Evolutionary conservation across 306 rosid species (phyloP).

Genomic region (Cucurbita ficifolia): DNA sequence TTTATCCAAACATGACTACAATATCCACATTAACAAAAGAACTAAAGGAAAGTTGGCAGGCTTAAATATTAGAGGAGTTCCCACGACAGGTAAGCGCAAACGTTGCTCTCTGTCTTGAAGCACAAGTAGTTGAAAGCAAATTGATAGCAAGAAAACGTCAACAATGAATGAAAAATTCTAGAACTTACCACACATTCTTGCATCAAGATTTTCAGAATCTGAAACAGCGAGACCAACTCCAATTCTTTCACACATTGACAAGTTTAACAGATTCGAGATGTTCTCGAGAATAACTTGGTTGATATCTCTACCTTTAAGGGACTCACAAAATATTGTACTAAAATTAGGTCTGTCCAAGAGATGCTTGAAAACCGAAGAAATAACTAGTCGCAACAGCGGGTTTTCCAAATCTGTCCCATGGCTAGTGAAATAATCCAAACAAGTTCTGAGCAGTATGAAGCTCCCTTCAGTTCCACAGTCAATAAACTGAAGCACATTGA

Average conservation of each 20-base stretch:
- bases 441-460: slow-evolving; percentile 66
- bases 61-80: not conserved
- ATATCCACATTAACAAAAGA: not conserved
- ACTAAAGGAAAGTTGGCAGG: not conserved
- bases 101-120: not conserved
- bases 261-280: slow-evolving; percentile 41
- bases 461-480: slow-evolving; percentile 72
- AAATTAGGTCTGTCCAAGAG: slow-evolving; percentile 74
- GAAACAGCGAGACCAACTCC: slow-evolving; percentile 72
- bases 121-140: not conserved
- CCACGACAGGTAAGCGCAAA: not conserved
- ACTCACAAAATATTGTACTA: slow-evolving; percentile 64
- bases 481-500: slow-evolving; percentile 36
- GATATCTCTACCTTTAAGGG: slow-evolving; percentile 49
- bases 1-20: not conserved
- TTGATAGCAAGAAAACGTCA: not conserved
- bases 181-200: slow-evolving; percentile 55
- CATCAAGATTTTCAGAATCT: slow-evolving; percentile 70
- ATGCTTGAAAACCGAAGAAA: slow-evolving; percentile 42
- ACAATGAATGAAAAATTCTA: not conserved
- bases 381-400: slow-evolving; percentile 30
- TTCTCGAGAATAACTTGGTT: slow-evolving; percentile 43
- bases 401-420: slow-evolving; percentile 35
- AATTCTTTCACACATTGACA: slow-evolving; percentile 62
- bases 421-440: slow-evolving; percentile 55